Percentiles rank a stretch among this genome's conserved stretches.
Conservation (phyloP, 257 asterid genomes). For the Nicotiana obtusifolia region DNA sequence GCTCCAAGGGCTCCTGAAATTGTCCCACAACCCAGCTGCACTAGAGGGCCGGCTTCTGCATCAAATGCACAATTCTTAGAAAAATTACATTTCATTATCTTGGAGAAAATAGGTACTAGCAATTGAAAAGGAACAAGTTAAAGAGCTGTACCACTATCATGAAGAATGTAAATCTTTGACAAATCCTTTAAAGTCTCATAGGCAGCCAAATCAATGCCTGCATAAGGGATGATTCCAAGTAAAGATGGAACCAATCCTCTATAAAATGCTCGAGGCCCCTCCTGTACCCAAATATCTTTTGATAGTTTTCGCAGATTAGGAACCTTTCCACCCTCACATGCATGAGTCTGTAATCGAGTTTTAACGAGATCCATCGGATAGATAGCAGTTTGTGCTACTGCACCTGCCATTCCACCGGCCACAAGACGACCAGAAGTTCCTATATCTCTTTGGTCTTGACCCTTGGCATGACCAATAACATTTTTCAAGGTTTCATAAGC, state of each 20-base stretch:
- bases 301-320: constrained; percentile 68
- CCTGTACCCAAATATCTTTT: constrained; percentile 73
- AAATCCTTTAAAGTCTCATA: constrained; percentile 85
- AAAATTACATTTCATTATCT: not conserved
- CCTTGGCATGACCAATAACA: constrained; percentile 45
- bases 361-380: constrained; percentile 99
- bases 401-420: constrained; percentile 97
- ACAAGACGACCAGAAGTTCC: constrained; percentile 73
- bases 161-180: constrained; percentile 70
- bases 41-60: constrained; percentile 95
- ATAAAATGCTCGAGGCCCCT: constrained; percentile 95
- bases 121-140: not conserved
- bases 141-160: constrained; percentile 58
- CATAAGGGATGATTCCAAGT: constrained; percentile 94
- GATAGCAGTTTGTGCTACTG: constrained; percentile 93
- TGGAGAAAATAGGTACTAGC: not conserved
- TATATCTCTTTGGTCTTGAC: constrained; percentile 41
- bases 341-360: constrained; percentile 80
- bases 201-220: constrained; percentile 90
- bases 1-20: constrained; percentile 98
- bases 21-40: constrained; percentile 91
- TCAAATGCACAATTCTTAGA: not conserved
- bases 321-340: constrained; percentile 57
- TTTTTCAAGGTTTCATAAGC: constrained; percentile 71
- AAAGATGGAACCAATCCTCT: constrained; percentile 91